Percentiles rank a stretch among this genome's conserved stretches.
phyloP scores from a whole-genome alignment of 495 filamentous ascomycete species.

The Penicillium chermesinum region DNA sequence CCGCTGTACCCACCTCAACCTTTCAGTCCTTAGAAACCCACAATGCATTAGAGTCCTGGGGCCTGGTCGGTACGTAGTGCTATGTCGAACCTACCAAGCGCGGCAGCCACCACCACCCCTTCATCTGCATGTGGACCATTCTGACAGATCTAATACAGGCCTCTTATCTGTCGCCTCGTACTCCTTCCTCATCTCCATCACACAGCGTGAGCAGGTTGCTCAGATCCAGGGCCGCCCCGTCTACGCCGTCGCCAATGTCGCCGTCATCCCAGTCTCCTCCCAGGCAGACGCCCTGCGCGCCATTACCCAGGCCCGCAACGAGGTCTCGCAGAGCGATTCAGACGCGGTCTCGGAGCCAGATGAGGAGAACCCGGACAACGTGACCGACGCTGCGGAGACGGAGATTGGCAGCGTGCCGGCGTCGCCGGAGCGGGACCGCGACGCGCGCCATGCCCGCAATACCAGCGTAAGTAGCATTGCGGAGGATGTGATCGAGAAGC shows the following conservation, averaged over 20 bases:
- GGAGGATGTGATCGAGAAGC: slow-evolving; percentile 75
- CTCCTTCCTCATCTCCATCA: slow-evolving; percentile 80
- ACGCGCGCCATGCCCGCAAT: slow-evolving; percentile 17
- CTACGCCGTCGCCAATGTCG: slow-evolving; percentile 80
- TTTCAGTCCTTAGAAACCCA: slow-evolving; percentile 33
- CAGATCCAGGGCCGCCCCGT: slow-evolving; percentile 74
- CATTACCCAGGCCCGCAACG: slow-evolving; percentile 57
- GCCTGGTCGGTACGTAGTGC: slow-evolving; percentile 67
- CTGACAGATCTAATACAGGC: slow-evolving; percentile 42
- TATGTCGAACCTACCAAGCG: too few species aligned
- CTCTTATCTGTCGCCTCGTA: slow-evolving; percentile 65
- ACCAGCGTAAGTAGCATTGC: slow-evolving; percentile 56
- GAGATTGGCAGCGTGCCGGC: slow-evolving; percentile 31
- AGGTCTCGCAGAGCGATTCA: slow-evolving; percentile 25
- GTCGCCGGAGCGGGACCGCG: slow-evolving; percentile 23
- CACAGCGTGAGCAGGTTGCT: slow-evolving; percentile 79
- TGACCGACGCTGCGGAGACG: slow-evolving; percentile 30
- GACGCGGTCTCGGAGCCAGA: slow-evolving; percentile 32
- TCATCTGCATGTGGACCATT: neutral
- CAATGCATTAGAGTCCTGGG: slow-evolving; percentile 65
- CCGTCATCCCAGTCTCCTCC: slow-evolving; percentile 78
- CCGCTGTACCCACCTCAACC: slow-evolving; percentile 34
- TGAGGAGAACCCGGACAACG: slow-evolving; percentile 31
- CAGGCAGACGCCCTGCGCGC: slow-evolving; percentile 65
- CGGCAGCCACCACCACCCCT: neutral